Evolutionary conservation across 805 yeast species (phyloP).

Genomic region (Metschnikowia baotianmanensis): DNA sequence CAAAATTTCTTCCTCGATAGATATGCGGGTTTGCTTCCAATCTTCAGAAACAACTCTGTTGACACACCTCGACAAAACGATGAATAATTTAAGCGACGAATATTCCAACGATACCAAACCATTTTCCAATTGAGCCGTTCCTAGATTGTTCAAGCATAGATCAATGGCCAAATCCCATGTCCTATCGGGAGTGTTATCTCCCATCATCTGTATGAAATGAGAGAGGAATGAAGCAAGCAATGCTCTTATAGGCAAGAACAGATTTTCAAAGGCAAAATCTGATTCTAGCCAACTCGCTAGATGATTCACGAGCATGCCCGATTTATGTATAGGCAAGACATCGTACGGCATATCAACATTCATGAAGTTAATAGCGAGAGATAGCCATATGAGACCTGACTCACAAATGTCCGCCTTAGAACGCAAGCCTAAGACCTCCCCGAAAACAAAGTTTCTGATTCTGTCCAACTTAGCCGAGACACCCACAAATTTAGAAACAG

Average conservation of each 20-base stretch:
- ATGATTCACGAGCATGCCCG: conserved; percentile 57
- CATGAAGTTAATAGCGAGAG: conserved; percentile 46
- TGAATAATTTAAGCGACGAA: conserved; percentile 44
- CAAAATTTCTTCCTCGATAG: conserved; percentile 41
- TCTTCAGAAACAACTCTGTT: conserved; percentile 2
- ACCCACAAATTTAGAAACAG: conserved; percentile 38
- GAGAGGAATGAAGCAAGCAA: conserved; percentile 48
- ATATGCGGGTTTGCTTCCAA: conserved; percentile 35
- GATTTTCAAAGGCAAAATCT: conserved; percentile 56
- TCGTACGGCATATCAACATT: conserved; percentile 31
- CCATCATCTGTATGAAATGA: conserved; percentile 16
- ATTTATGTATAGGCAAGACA: conserved; percentile 62
- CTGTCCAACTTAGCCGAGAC: conserved; percentile 43
- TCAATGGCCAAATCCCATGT: conserved; percentile 37
- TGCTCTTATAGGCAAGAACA: conserved; percentile 50
- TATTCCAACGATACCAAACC: conserved; percentile 45
- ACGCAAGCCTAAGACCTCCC: conserved; percentile 60
- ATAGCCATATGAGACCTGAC: conserved; percentile 46
- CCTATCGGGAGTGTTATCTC: conserved; percentile 25
- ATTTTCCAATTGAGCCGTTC: conserved; percentile 37
- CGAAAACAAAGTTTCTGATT: conserved; percentile 57
- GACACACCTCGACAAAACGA: conserved; percentile 21
- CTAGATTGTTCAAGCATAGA: conserved; percentile 45
- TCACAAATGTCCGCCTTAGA: conserved; percentile 36
- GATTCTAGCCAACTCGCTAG: conserved; percentile 59